Conservation (phyloP, 2,329 filamentous ascomycete species). For the Xylaria arbuscula region DNA sequence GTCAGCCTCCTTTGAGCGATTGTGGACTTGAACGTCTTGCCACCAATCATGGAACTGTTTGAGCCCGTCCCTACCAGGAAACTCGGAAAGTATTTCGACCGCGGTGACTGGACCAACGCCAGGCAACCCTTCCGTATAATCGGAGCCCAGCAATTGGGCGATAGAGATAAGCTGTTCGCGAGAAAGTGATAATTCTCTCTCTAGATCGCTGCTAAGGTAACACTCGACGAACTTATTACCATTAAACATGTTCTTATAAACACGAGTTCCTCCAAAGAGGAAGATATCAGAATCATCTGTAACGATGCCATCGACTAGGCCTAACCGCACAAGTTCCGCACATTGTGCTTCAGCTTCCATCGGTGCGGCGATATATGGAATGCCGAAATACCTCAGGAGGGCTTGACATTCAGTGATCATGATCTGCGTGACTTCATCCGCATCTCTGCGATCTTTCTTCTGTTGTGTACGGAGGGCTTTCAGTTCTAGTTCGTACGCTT, state of each 20-base stretch:
- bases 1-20: conserved; percentile 73
- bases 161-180: conserved; percentile 89
- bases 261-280: conserved; percentile 92
- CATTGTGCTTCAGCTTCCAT: conserved; percentile 99
- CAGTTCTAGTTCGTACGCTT: conserved; percentile 88
- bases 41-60: conserved; percentile 90
- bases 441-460: conserved; percentile 94
- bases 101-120: conserved; percentile 95
- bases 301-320: conserved; percentile 95
- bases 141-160: conserved; percentile 89
- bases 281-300: conserved; percentile 98
- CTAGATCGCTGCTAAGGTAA: conserved; percentile 84
- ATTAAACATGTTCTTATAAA: conserved; percentile 99
- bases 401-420: conserved; percentile 98
- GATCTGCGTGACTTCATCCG: conserved; percentile 94
- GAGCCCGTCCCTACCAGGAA: conserved; percentile 71
- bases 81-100: conserved; percentile 93
- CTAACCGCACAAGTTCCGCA: conserved; percentile 85
- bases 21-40: conserved; percentile 76
- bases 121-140: conserved; percentile 93
- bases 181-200: conserved; percentile 87
- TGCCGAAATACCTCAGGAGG: conserved; percentile 86
- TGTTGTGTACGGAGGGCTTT: conserved; percentile 91
- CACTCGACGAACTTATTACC: conserved; percentile 98
- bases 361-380: conserved; percentile 95